These are phyloP conservation scores for Amylocystis lapponica DNA, from an alignment of 768 basidiomycete genomes.

Conservation along the genomic window DNA sequence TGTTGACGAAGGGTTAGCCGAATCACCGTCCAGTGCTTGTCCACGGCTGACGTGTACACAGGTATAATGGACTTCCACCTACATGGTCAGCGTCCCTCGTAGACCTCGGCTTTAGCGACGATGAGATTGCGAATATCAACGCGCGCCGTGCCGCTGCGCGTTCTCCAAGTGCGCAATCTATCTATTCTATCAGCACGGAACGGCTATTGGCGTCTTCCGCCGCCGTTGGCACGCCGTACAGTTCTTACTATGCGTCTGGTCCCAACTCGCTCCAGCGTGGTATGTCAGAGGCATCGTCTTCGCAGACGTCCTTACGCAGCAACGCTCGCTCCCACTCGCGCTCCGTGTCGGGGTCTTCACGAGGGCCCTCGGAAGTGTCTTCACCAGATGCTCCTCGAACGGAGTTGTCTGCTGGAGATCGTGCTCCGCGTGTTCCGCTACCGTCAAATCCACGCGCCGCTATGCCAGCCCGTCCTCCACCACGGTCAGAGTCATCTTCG, in stretches of 20 bases:
- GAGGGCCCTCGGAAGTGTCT: too few relatives aligned
- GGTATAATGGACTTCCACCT: constrained; percentile 63
- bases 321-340: constrained; percentile 5
- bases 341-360: neutral
- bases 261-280: constrained; percentile 8
- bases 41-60: constrained; percentile 18
- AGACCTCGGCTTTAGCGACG: constrained; percentile 58
- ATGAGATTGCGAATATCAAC: constrained; percentile 61
- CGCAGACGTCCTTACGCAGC: constrained; percentile 13
- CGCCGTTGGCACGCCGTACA: constrained; percentile 1
- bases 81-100: constrained; percentile 64
- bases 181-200: constrained; percentile 12
- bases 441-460: constrained; percentile 7
- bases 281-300: constrained; percentile 12
- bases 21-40: neutral
- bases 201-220: constrained; percentile 8
- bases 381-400: too few relatives aligned
- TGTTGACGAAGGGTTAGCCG: constrained; percentile 64
- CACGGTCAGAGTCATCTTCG: constrained; percentile 1
- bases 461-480: constrained; percentile 4
- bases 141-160: constrained; percentile 26
- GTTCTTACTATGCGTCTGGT: neutral
- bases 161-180: constrained; percentile 13
- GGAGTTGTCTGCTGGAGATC: too few relatives aligned
- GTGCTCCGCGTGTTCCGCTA: too few relatives aligned